Base-by-base conservation (phyloP, 495 filamentous ascomycete species). In the Amniculicola lignicola region DNA sequence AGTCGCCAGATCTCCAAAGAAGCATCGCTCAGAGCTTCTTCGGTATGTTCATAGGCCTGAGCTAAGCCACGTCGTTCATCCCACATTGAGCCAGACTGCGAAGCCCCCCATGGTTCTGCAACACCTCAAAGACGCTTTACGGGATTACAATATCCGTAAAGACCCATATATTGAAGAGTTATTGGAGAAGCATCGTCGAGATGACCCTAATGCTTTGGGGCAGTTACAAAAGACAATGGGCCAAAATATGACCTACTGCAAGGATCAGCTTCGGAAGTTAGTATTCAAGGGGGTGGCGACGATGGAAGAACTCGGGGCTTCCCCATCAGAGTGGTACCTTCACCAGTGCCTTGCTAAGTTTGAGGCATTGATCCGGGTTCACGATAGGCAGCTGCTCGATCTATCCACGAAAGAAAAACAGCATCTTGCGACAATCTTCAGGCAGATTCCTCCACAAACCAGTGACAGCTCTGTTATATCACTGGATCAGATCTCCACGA, bases 281-380 rank as follows among this genome's bases (percentile, higher is more conserved):
- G 69, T 73, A 37, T 69, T 62, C 10, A 80, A 75, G 36, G 72
- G 78, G 19, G 15, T 45, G 1, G 73, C 74, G 21, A 75, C 95
- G 2, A 71, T 70, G n/a, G 61, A 69, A 15, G 82, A 89, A 51
- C 75, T 95, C n/a, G 92, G 92, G 0, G 52, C 73, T 4, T 90
- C 84, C 80, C 86, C 86, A 3, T 77, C 81, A 0, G 84, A 91
- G 23, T 86, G 81, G 60, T 96, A 83, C 60, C 81, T 94, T 43
- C 67, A 69, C 16, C 64, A 72, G 41, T 84, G 80, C 29, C 73
- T 87, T 18, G 62, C 69, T 4, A 75, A 74, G 36, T 76, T 83
- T 2, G 66, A 69, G 15, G 63, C 62, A 12, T 66, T 68, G 1
- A 29, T 72, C 5, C 63, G 73, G 3, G 66, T 62, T 2, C 50